These are phyloP conservation scores for Penicillium oxalicum DNA, from an alignment of 2,329 filamentous ascomycete genomes.

Conservation along the genomic window DNA sequence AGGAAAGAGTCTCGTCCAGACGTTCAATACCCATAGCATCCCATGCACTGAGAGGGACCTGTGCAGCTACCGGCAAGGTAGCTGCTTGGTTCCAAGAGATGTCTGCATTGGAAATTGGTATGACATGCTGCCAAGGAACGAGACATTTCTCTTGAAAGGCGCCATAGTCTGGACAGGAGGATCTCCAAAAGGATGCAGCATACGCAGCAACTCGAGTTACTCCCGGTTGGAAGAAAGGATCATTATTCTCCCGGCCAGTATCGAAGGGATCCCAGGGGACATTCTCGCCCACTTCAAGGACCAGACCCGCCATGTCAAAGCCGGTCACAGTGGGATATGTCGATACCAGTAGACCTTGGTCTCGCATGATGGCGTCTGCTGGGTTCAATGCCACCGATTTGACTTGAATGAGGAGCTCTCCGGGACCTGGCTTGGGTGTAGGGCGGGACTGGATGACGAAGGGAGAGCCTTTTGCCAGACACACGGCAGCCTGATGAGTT, in stretches of 20 bases:
- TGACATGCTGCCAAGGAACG: slow-evolving; percentile 39
- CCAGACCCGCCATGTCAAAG: slow-evolving; percentile 41
- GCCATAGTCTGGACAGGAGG: slow-evolving; percentile 44
- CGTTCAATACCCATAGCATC: slow-evolving; percentile 34
- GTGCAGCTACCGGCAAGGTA: slow-evolving; percentile 36
- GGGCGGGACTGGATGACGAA: slow-evolving; percentile 35
- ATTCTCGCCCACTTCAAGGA: slow-evolving; percentile 38
- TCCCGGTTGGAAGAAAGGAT: slow-evolving; percentile 24
- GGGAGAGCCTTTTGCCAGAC: slow-evolving; percentile 30
- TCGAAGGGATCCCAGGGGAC: slow-evolving; percentile 25
- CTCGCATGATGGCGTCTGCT: slow-evolving; percentile 41
- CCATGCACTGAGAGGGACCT: slow-evolving; percentile 38
- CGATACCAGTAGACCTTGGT: slow-evolving; percentile 38
- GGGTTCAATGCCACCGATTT: slow-evolving; percentile 48
- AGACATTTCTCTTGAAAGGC: slow-evolving; percentile 43
- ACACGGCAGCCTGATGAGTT: slow-evolving; percentile 41
- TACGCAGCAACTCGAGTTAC: slow-evolving; percentile 39
- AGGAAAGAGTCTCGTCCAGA: slow-evolving; percentile 8
- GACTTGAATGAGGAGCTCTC: slow-evolving; percentile 45
- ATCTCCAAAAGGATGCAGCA: slow-evolving; percentile 38
- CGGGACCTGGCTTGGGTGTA: slow-evolving; percentile 43
- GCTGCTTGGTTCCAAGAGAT: slow-evolving; percentile 41
- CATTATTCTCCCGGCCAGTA: neutral
- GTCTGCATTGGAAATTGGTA: slow-evolving; percentile 28
- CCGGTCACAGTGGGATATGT: slow-evolving; percentile 37